Evolutionary conservation across 208 protist genomes (phyloP), one percentile per base, ranked within the genome.

Genomic region (Vickermania ingenoplastis): DNA sequence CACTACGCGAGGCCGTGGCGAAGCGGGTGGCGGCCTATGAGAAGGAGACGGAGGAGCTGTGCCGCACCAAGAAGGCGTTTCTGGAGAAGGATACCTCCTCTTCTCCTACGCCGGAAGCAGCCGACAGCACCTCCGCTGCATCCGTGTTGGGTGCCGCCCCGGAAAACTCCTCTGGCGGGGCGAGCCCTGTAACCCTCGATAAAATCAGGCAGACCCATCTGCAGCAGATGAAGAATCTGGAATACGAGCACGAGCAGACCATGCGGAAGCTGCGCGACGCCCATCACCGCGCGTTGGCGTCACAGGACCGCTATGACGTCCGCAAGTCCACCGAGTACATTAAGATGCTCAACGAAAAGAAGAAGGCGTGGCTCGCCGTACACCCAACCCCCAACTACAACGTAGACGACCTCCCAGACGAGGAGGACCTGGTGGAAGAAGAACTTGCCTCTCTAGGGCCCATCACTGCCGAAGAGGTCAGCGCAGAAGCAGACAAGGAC

Each of bases 41-140:
- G 53, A 55, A 75, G 49, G 67, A 83, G 30, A 83, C 76, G 11
- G 57, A 73, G 36, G 14, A 64, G 24, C 71, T 83, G 54, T 59
- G 74, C 11, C 23, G 23, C 41, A 61, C 41, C 31, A 21, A 31
- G 22, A 45, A 55, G 22, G 59, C 26, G 22, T 13, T 29, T 17
- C 3, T 49, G 2, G 41, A 14, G 21, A 30, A 5, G 5, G 30
- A 21, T 53, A 31, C 54, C 14, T 5, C 0, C 14, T 23, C 21
- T 30, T 41, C 49, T 22, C 71, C 63, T 21, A 56, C 53, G 50
- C 23, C 7, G 36, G 27, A 31, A 21, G 1, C n/a, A n/a, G 25
- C 27, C n/a, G 22, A 22, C 3, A 31, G 13, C 22, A 26, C 54
- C 41, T 1, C 1, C 22, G 3, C 41, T 27, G 49, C 29, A 28